These are phyloP conservation scores for Candida tropicalis DNA, from an alignment of 1,139 yeast genomes.

Conservation along the genomic window DNA sequence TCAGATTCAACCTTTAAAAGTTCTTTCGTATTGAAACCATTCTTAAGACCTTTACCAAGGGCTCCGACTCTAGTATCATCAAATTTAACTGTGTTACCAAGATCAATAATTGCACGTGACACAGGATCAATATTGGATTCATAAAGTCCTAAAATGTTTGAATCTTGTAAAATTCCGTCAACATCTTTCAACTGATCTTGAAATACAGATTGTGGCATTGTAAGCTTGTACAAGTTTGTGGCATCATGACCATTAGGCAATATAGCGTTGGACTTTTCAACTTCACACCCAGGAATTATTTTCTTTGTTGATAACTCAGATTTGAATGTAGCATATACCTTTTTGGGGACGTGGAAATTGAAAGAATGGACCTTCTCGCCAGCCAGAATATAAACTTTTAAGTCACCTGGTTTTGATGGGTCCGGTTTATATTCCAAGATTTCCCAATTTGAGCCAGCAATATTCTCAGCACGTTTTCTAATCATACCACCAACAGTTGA, in stretches of 20 bases:
- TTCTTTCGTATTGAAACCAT: conserved; percentile 75
- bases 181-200: conserved; percentile 58
- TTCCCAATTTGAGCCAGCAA: conserved; percentile 83
- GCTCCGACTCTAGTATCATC: conserved; percentile 75
- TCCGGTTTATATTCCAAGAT: conserved; percentile 69
- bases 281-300: conserved; percentile 53
- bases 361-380: conserved; percentile 75
- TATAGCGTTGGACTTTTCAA: conserved; percentile 59
- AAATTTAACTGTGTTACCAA: conserved; percentile 75
- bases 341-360: conserved; percentile 73
- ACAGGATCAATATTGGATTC: conserved; percentile 70
- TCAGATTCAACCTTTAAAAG: conserved; percentile 49
- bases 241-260: conserved; percentile 75
- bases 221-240: conserved; percentile 58
- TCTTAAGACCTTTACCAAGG: conserved; percentile 82
- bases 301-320: conserved; percentile 47
- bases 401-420: conserved; percentile 67
- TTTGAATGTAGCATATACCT: conserved; percentile 69
- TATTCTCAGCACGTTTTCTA: conserved; percentile 75
- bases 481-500: conserved; percentile 69
- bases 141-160: conserved; percentile 69
- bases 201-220: conserved; percentile 67
- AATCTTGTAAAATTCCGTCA: conserved; percentile 66
- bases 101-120: conserved; percentile 75
- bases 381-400: conserved; percentile 72